Conservation (phyloP, 1,284 basidiomycete genomes). For the Apiotrichum veenhuisii region DNA sequence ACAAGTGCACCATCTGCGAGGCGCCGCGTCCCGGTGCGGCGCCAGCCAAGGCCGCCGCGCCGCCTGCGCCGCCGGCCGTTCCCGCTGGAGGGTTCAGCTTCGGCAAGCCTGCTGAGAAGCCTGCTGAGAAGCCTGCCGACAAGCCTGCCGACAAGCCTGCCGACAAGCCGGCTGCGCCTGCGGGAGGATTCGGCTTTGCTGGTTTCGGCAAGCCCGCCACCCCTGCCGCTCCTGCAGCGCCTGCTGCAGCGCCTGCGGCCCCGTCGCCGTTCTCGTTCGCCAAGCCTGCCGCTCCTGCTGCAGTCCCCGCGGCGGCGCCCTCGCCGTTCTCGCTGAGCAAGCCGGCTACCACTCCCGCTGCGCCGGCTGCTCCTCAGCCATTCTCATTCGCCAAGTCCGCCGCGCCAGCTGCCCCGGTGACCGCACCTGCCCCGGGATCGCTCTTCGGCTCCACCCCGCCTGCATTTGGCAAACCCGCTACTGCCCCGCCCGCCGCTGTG, state of each 20-base stretch:
- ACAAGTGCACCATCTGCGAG: constrained; percentile 58
- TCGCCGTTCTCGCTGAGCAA: background rate
- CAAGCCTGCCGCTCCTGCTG: background rate
- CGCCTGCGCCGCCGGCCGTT: constrained; percentile 6
- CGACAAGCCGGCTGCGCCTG: background rate
- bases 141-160: background rate
- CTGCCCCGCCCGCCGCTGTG: background rate
- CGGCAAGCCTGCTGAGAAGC: background rate
- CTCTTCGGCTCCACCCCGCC: background rate
- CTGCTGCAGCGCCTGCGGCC: background rate
- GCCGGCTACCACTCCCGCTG: background rate
- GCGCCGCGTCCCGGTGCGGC: constrained; percentile 37
- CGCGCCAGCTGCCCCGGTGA: background rate
- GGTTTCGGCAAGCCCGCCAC: constrained; percentile 1
- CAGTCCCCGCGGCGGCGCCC: background rate
- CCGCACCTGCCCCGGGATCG: background rate
- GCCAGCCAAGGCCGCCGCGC: background rate
- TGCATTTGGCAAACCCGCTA: background rate
- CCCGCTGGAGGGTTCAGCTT: constrained; percentile 13
- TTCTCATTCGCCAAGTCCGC: background rate
- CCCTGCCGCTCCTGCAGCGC: background rate
- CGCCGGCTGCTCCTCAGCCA: constrained; percentile 5
- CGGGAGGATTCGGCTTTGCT: constrained; percentile 8
- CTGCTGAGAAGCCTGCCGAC: background rate
- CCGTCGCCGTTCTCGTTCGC: background rate